phyloP scores from a whole-genome alignment of 139 green algal species.

The Chlamydomonas schloesseri region DNA sequence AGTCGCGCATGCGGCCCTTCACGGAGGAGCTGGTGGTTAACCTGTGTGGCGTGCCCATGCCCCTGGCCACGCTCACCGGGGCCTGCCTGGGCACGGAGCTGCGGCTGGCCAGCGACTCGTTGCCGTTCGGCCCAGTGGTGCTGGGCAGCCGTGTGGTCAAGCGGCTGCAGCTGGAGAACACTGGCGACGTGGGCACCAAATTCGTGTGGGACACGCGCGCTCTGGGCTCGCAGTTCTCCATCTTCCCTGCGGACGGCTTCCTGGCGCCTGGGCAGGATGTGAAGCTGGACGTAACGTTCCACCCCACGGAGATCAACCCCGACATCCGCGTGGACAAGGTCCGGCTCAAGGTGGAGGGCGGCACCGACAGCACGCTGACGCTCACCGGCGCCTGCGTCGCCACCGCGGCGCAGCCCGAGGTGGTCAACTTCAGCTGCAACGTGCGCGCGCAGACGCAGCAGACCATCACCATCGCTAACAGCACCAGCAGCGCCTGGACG shows the following conservation, averaged over 20 bases:
- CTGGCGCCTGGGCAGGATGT: constrained; percentile 75
- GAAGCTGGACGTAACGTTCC: constrained; percentile 89
- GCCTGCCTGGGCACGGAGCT: constrained; percentile 81
- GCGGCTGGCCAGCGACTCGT: constrained; percentile 70
- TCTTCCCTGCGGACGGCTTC: constrained; percentile 78
- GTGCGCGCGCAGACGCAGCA: constrained; percentile 66
- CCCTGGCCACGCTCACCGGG: constrained; percentile 71
- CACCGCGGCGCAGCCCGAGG: constrained; percentile 53
- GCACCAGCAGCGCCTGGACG: constrained; percentile 64
- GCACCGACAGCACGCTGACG: constrained; percentile 64
- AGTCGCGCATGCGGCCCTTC: constrained; percentile 66
- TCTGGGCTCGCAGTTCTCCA: constrained; percentile 72
- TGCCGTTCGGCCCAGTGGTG: constrained; percentile 83
- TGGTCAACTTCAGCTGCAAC: constrained; percentile 65
- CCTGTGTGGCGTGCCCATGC: constrained; percentile 59
- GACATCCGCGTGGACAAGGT: constrained; percentile 79
- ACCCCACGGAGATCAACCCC: constrained; percentile 63
- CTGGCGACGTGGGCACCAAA: constrained; percentile 77
- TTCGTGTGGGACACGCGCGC: constrained; percentile 71
- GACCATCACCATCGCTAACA: constrained; percentile 74
- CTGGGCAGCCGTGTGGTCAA: constrained; percentile 73
- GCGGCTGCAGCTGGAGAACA: constrained; percentile 83
- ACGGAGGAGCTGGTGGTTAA: constrained; percentile 69
- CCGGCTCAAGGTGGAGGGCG: constrained; percentile 50
- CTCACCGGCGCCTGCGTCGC: constrained; percentile 79